Evolutionary conservation across 805 yeast species (phyloP).

Genomic region (Priceomyces castillae): DNA sequence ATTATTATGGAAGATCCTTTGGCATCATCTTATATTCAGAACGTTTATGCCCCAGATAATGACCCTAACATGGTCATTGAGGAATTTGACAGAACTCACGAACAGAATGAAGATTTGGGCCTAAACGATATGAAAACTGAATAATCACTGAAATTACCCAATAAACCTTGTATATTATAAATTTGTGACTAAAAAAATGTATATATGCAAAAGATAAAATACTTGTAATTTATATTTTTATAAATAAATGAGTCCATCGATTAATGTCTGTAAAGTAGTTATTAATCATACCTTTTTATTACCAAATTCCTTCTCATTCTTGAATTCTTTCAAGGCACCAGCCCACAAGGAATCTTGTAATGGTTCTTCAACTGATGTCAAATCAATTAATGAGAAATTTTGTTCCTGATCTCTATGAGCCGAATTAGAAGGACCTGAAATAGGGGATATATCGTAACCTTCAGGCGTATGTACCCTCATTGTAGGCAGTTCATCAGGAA

Average conservation of each 20-base stretch:
- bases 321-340: constrained; percentile 21
- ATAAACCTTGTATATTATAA: not conserved
- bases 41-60: constrained; percentile 96
- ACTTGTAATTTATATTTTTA: not conserved
- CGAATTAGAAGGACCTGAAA: constrained; percentile 7
- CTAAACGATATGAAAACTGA: constrained; percentile 52
- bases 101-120: constrained; percentile 92
- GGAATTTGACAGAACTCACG: constrained; percentile 83
- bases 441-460: constrained; percentile 14
- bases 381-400: constrained; percentile 17
- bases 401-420: not conserved
- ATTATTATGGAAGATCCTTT: constrained; percentile 90
- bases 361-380: constrained; percentile 23
- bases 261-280: not conserved
- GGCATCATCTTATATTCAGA: constrained; percentile 93
- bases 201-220: constrained; percentile 1
- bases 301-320: constrained; percentile 7
- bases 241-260: not conserved
- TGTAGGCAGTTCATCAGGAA: constrained; percentile 10
- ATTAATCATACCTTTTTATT: constrained; percentile 1
- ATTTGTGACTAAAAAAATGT: not conserved
- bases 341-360: constrained; percentile 27
- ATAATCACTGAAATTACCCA: constrained; percentile 7
- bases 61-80: constrained; percentile 95
- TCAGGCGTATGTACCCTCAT: constrained; percentile 7